Conservation (phyloP, 31 red algal genomes). For the Porphyra umbilicalis region DNA sequence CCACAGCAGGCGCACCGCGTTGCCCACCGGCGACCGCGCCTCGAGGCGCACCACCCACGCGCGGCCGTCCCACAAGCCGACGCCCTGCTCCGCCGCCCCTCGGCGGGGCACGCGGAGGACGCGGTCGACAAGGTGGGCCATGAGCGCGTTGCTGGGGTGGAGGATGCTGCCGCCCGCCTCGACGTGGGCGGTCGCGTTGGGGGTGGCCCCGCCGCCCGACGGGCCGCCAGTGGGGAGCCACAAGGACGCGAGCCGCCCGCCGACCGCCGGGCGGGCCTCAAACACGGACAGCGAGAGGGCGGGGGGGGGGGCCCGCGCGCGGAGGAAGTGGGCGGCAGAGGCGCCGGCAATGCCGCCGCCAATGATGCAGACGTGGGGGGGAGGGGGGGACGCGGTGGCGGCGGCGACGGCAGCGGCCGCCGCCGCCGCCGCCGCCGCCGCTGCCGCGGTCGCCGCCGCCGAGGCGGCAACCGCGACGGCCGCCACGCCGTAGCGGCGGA, state of each 20-base stretch:
- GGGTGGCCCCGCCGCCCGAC: not conserved
- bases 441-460: too few species aligned
- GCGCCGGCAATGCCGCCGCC: conserved; percentile 55
- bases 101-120: not conserved
- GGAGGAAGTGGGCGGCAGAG: conserved; percentile 46
- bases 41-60: conserved; percentile 24
- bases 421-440: too few species aligned
- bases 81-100: not conserved
- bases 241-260: conserved; percentile 32
- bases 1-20: conserved; percentile 3
- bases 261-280: conserved; percentile 17
- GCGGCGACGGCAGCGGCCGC: too few species aligned
- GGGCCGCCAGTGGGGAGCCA: not conserved
- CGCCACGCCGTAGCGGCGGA: too few species aligned
- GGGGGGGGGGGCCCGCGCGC: conserved; percentile 1
- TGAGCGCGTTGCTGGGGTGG: conserved; percentile 26
- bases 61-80: conserved; percentile 51
- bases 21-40: not conserved
- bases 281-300: conserved; percentile 21
- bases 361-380: conserved; percentile 44
- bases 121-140: conserved; percentile 20
- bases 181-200: conserved; percentile 2
- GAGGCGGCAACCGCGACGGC: too few species aligned
- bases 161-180: conserved; percentile 64
- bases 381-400: too few species aligned